These are phyloP conservation scores for Bauhinia variegata DNA, from an alignment of 306 rosid genomes.

Conservation along the genomic window DNA sequence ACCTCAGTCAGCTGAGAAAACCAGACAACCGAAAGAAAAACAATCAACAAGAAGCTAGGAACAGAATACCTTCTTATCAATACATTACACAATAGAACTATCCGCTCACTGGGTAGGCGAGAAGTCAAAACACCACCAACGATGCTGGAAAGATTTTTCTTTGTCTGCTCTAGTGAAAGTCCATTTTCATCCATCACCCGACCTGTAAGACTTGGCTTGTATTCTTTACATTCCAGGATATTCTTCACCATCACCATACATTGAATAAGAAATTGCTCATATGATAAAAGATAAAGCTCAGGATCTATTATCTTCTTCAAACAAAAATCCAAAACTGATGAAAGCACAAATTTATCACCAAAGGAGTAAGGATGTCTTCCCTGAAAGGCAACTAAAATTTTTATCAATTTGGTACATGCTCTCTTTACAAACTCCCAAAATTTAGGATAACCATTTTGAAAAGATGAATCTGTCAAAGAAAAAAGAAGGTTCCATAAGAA, in stretches of 20 bases:
- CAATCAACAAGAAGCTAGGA: slow-evolving; percentile 18
- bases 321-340: slow-evolving; percentile 76
- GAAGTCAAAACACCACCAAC: slow-evolving; percentile 81
- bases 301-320: slow-evolving; percentile 87
- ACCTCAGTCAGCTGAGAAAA: slow-evolving; percentile 35
- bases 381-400: slow-evolving; percentile 84
- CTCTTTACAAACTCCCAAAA: slow-evolving; percentile 81
- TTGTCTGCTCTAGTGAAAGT: slow-evolving; percentile 74
- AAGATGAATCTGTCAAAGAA: slow-evolving; percentile 73
- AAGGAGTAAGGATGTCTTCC: slow-evolving; percentile 91
- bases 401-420: slow-evolving; percentile 86
- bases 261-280: slow-evolving; percentile 91
- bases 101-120: slow-evolving; percentile 79
- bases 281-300: slow-evolving; percentile 67
- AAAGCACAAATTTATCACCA: slow-evolving; percentile 85
- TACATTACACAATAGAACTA: slow-evolving; percentile 68
- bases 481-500: slow-evolving; percentile 29
- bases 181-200: slow-evolving; percentile 89
- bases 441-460: slow-evolving; percentile 70
- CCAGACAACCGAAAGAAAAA: slow-evolving; percentile 33
- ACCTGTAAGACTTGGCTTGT: slow-evolving; percentile 83
- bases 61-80: slow-evolving; percentile 79
- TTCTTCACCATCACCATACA: slow-evolving; percentile 94
- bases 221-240: slow-evolving; percentile 91
- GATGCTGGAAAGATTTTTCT: slow-evolving; percentile 77